A percentile compares a stretch with the other conserved stretches of the same genome.
phyloP scores from a whole-genome alignment of 2,329 filamentous ascomycete genomes.

The Aureobasidium lini region DNA sequence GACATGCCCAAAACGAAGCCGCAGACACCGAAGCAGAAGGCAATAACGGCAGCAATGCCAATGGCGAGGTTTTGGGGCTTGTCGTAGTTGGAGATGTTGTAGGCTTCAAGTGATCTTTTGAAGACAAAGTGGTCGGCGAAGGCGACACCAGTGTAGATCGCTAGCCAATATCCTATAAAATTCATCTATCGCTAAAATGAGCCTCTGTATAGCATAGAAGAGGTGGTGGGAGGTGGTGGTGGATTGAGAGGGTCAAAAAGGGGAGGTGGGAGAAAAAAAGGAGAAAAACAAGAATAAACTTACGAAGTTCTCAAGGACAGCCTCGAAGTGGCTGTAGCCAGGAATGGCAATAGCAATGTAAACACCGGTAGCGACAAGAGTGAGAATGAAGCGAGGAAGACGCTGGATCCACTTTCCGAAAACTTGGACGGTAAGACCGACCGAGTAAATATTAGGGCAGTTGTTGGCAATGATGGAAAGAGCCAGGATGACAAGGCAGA shows the following conservation, averaged over 20 bases:
- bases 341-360: conserved; percentile 65
- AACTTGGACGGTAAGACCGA: conserved; percentile 58
- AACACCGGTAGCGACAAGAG: conserved; percentile 51
- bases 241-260: background rate
- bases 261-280: background rate
- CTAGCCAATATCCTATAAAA: conserved; percentile 59
- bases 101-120: conserved; percentile 54
- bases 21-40: conserved; percentile 56
- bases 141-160: conserved; percentile 62
- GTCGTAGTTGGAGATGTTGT: conserved; percentile 53
- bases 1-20: conserved; percentile 65
- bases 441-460: conserved; percentile 54
- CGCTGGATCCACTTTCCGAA: conserved; percentile 51
- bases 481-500: conserved; percentile 49
- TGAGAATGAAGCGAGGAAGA: conserved; percentile 63
- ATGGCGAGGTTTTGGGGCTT: conserved; percentile 51
- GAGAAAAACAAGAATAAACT: background rate
- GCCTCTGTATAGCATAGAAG: background rate
- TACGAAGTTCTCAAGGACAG: conserved; percentile 50
- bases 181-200: too few relatives aligned
- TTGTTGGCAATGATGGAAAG: conserved; percentile 40
- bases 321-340: conserved; percentile 58
- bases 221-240: background rate
- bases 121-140: conserved; percentile 63
- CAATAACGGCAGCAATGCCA: conserved; percentile 54